These are phyloP conservation scores for Paramecium primaurelia DNA, from an alignment of 73 alveolate species.

Conservation along the genomic window DNA sequence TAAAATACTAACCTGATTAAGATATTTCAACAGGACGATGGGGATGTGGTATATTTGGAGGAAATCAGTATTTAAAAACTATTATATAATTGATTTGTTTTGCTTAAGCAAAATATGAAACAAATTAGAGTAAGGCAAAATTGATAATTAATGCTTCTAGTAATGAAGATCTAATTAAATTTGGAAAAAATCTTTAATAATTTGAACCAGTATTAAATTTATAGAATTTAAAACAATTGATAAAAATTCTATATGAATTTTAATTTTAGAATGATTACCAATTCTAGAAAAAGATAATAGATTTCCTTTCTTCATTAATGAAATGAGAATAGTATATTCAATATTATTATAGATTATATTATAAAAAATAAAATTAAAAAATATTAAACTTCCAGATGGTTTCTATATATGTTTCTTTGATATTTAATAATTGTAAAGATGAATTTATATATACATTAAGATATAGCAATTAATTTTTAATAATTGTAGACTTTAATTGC, in stretches of 20 bases:
- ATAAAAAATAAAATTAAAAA: no score
- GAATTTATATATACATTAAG: no score
- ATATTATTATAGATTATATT: no score
- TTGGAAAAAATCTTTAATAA: background rate
- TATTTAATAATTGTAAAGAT: no score
- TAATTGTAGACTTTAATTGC: no score
- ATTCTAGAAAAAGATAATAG: background rate
- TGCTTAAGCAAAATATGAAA: background rate
- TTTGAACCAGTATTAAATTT: background rate
- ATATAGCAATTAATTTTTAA: no score
- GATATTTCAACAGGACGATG: conserved; percentile 73
- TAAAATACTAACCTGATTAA: background rate
- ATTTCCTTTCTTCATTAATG: background rate
- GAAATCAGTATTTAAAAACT: conserved; percentile 67
- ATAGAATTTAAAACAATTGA: background rate
- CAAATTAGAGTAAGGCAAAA: background rate
- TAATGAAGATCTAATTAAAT: background rate
- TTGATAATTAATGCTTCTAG: background rate
- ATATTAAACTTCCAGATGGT: no score
- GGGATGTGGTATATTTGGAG: conserved; percentile 84
- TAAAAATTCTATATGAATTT: background rate
- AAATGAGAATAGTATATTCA: no score
- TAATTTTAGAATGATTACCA: background rate
- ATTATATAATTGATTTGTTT: conserved; percentile 61
- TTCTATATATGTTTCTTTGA: no score